Base-by-base conservation (phyloP, 2,329 filamentous ascomycete genomes). In the Trichoderma sp. region DNA sequence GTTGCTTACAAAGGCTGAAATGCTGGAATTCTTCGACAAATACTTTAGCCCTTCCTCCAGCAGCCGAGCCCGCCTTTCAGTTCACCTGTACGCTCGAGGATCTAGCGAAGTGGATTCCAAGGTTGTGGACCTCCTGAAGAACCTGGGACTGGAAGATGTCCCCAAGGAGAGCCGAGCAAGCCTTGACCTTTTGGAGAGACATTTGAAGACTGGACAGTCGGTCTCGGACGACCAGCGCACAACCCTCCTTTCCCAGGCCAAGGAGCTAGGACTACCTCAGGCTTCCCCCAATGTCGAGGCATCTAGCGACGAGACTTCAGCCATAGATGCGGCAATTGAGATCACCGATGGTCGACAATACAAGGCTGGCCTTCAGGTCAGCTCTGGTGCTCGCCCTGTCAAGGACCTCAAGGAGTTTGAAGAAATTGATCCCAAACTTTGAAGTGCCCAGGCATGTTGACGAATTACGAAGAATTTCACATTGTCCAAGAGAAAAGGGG, bases 361-460 rank as follows among this genome's bases (percentile, higher is more conserved):
- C 86, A 97, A 96, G 84, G 89, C 92, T 0, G 84, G 87, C 16
- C 83, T 97, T 74, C 83, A 87, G 69, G 86, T 93, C 32, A 96
- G 90, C 71, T 84, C 86, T 26, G 95, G 92, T 0, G 88, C 94
- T 1, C 85, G 85, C 70, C 87, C 94, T 0, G 87, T 92, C 34
- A 90, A 87, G 76, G 91, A 96, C 72, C 79, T 98, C 68, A 90
- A 85, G 71, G 91, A 94, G 75, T 98, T 95, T 79, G 92, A 97
- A 77, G 95, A 97, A 70, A 83, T 90, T 70, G 93, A 92, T 71
- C 82, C 92, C 16, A 97, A 97, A 82, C 84, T 97, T 68, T 95
- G 68, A 71, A 21, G 39, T 16, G 16, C 21, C 0, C 6, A 39
- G 67, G 21, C 14, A 28, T 43, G 13, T 39, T 68, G 68, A 54